These are phyloP conservation scores for Xanthoconium separans DNA, from an alignment of 1,284 basidiomycete species.

Conservation along the genomic window DNA sequence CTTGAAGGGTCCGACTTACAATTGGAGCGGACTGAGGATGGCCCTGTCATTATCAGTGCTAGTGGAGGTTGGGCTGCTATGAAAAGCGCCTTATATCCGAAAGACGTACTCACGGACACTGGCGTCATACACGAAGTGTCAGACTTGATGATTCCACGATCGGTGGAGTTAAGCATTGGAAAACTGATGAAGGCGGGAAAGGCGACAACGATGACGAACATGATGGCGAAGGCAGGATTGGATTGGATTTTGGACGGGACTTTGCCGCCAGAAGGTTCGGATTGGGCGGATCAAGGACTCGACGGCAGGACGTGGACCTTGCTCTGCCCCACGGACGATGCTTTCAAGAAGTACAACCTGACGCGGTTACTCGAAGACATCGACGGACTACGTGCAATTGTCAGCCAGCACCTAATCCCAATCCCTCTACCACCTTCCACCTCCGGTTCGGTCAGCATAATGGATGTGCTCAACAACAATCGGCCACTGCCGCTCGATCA, in stretches of 20 bases:
- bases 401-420: conserved; percentile 89
- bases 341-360: conserved; percentile 88
- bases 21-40: conserved; percentile 51
- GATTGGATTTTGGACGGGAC: conserved; percentile 90
- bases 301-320: conserved; percentile 72
- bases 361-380: conserved; percentile 71
- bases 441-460: conserved; percentile 25
- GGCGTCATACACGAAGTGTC: conserved; percentile 91
- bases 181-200: conserved; percentile 90
- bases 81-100: conserved; percentile 53
- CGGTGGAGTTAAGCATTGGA: conserved; percentile 81
- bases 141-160: conserved; percentile 88
- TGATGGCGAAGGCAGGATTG: conserved; percentile 82
- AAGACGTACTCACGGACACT: conserved; percentile 79
- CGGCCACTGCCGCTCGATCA: conserved; percentile 73
- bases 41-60: conserved; percentile 50
- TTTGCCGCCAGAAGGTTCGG: conserved; percentile 62
- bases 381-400: conserved; percentile 62
- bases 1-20: conserved; percentile 75
- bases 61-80: conserved; percentile 79
- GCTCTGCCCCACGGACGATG: conserved; percentile 88
- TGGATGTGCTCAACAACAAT: conserved; percentile 55
- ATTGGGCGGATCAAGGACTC: conserved; percentile 53
- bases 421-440: conserved; percentile 33
- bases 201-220: conserved; percentile 81